Base-by-base conservation (phyloP, 2,329 filamentous ascomycete genomes). In the Myriosclerotinia scirpicola region DNA sequence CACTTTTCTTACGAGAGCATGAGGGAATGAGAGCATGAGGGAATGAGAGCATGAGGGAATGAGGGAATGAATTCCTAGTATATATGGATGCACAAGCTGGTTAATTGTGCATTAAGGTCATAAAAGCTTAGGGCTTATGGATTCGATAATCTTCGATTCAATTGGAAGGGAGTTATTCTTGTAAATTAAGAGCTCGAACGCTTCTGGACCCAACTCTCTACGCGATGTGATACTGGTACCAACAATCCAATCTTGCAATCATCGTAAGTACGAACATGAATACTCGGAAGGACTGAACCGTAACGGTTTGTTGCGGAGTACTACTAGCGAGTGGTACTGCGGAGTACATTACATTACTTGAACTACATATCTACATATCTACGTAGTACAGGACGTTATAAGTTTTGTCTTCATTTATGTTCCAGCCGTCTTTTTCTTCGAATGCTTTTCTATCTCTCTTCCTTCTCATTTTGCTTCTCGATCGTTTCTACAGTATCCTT, bases 111-210 rank as follows among this genome's bases (percentile, higher is more conserved):
- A 20, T 50, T 50, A 38, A 30, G 44, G 56, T 48, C 34, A 50
- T 17, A 38, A 36, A 60, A 60, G 56, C 56, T 60, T 38, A 60
- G 42, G 38, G 30, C 20, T 36, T 44, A 58, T 20, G 2, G 42
- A 17, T 15, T 44, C 42, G 20, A 60, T 48, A 60, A 11, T 46
- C 22, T 15, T 17, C 26, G 42, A 12, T 42, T 42, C 40, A 3
- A 20, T 15, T 17, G 11, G 12, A 48, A 2, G 36, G 20, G 42
- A 20, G 20, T 46, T 17, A 34, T 34, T 48, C 26, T 26, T 2
- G 26, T 26, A 26, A 26, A 26, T 26, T 12, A 34, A n/a, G 3
- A 22, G 8, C 20, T 48, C 17, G 34, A 34, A 20, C 26, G 30
- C 20, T 46, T 59, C 42, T 22, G 12, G 42, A 46, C 17, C 40